A percentile compares a stretch with the other conserved stretches of the same genome.
phyloP scores from a whole-genome alignment of 176 grass and related monocot genomes.

The Carex parvula region DNA sequence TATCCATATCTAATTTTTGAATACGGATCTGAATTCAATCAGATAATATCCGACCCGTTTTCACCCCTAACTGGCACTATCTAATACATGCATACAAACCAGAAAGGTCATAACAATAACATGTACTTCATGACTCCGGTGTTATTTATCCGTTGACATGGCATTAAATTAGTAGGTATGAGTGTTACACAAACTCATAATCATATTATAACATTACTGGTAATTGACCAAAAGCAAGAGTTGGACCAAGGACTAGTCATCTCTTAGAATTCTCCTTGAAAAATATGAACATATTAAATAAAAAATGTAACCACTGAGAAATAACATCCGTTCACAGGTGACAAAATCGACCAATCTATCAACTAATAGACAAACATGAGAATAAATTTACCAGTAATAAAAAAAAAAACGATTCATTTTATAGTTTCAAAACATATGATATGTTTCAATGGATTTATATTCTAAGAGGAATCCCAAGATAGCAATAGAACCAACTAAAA shows the following conservation, averaged over 20 bases:
- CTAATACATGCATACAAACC: background rate
- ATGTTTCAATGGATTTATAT: background rate
- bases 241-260: background rate
- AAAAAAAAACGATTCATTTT: background rate
- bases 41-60: too few relatives aligned
- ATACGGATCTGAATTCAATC: too few relatives aligned
- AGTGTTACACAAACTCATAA: background rate
- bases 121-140: background rate
- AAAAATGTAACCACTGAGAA: background rate
- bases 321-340: background rate
- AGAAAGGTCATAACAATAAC: background rate
- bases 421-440: background rate
- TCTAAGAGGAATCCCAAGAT: background rate
- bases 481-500: background rate
- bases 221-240: background rate
- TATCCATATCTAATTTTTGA: too few relatives aligned
- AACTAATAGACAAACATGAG: background rate
- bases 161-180: background rate
- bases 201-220: background rate
- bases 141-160: background rate
- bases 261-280: background rate
- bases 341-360: background rate
- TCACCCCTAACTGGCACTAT: too few relatives aligned
- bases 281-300: background rate
- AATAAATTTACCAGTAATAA: too few relatives aligned